phyloP scores from a whole-genome alignment of 441 rosid species.

The Erodium trifolium region DNA sequence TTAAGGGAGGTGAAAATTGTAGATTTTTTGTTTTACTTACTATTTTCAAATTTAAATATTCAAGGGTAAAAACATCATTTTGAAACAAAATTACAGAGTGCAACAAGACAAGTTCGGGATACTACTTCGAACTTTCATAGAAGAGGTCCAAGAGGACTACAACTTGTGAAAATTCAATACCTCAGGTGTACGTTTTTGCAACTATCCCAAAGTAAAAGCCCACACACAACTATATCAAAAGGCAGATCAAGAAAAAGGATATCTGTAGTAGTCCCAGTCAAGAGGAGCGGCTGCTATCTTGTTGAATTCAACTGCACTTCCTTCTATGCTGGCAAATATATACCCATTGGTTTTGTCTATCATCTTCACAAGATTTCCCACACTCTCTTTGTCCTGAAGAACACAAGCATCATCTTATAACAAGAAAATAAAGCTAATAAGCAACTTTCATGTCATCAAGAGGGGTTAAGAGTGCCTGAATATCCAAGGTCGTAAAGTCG shows the following conservation, averaged over 20 bases:
- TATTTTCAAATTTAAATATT: too few relatives aligned
- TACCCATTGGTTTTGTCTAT: slow-evolving; percentile 85
- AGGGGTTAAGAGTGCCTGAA: slow-evolving; percentile 45
- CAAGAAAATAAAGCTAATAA: slow-evolving; percentile 1
- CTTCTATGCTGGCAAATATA: slow-evolving; percentile 65
- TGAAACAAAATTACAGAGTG: too few relatives aligned
- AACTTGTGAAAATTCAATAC: too few relatives aligned
- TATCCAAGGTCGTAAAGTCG: slow-evolving; percentile 74
- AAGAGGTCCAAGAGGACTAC: too few relatives aligned
- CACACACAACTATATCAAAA: background rate
- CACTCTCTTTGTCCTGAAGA: slow-evolving; percentile 79
- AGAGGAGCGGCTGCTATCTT: slow-evolving; percentile 70
- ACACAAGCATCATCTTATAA: background rate
- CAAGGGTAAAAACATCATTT: too few relatives aligned
- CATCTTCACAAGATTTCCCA: slow-evolving; percentile 67
- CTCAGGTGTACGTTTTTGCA: too few relatives aligned
- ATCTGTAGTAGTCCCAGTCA: slow-evolving; percentile 92
- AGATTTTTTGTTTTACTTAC: too few relatives aligned
- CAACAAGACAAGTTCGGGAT: too few relatives aligned
- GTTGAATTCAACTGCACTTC: slow-evolving; percentile 89
- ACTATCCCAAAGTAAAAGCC: too few relatives aligned
- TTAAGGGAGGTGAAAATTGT: too few relatives aligned
- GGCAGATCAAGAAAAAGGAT: slow-evolving; percentile 38
- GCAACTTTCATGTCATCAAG: slow-evolving; percentile 12
- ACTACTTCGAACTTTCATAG: too few relatives aligned